Evolutionary conservation across 2,329 filamentous ascomycete genomes (phyloP).

Genomic region (Sporothrix protearum): DNA sequence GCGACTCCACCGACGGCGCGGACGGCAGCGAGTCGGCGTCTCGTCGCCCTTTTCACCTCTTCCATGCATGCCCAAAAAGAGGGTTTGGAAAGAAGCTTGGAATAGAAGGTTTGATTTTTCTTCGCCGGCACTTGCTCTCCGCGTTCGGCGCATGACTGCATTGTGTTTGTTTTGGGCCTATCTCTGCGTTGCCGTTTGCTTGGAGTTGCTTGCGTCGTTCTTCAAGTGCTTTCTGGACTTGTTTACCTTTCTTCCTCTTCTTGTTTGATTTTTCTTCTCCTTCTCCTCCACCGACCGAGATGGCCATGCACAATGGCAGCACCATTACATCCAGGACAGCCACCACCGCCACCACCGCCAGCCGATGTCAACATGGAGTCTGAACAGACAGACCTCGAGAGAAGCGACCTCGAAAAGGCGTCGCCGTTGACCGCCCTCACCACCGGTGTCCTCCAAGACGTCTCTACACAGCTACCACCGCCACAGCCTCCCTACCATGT

Average conservation of each 20-base stretch:
- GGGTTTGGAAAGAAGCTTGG: too few species aligned
- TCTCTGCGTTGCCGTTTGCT: constrained; percentile 28
- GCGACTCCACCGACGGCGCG: not conserved
- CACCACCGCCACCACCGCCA: not conserved
- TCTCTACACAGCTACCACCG: not conserved
- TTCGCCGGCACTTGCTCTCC: not conserved
- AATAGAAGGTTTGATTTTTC: not conserved
- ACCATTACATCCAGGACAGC: not conserved
- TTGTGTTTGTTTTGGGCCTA: not conserved
- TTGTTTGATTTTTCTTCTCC: not conserved
- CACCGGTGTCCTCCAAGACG: not conserved
- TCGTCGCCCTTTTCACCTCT: not conserved
- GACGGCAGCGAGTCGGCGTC: not conserved
- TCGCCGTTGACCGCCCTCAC: not conserved
- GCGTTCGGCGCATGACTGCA: not conserved
- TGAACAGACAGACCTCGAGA: not conserved
- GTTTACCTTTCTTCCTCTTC: not conserved
- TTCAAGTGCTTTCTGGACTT: not conserved
- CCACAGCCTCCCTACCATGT: constrained; percentile 29
- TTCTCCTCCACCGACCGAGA: not conserved
- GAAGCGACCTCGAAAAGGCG: not conserved
- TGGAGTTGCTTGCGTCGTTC: constrained; percentile 35
- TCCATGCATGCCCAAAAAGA: not conserved
- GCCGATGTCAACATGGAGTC: not conserved
- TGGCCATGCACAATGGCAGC: not conserved